Percentiles rank a stretch among this genome's conserved stretches.
Evolutionary conservation across 345 rosid genomes (phyloP).

Genomic region (Angophora floribunda): DNA sequence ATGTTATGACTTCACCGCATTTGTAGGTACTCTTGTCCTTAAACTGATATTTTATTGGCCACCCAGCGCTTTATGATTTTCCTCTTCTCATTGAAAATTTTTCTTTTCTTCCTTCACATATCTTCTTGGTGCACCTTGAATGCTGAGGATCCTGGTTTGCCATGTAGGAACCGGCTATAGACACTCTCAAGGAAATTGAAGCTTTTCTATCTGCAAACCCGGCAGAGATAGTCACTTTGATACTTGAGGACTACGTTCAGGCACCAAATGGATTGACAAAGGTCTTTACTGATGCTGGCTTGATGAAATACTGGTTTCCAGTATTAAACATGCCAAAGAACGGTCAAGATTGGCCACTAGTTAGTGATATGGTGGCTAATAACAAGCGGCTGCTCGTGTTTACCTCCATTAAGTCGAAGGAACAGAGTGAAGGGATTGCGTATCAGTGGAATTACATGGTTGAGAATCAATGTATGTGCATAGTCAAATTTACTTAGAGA

Average conservation of each 20-base stretch:
- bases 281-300: constrained; percentile 45
- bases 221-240: constrained; percentile 45
- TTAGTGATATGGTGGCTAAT: constrained; percentile 49
- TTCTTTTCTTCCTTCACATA: not conserved
- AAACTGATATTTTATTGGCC: not conserved
- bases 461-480: constrained; percentile 52
- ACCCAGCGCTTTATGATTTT: not conserved
- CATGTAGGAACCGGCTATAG: constrained; percentile 49
- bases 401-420: constrained; percentile 48
- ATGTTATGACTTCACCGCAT: constrained; percentile 52
- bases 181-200: constrained; percentile 45
- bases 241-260: constrained; percentile 58
- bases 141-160: not conserved
- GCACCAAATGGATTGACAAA: constrained; percentile 44
- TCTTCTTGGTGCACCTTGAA: not conserved
- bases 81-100: not conserved
- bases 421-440: constrained; percentile 54
- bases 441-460: constrained; percentile 82
- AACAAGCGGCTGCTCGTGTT: constrained; percentile 55
- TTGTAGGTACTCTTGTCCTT: constrained; percentile 20
- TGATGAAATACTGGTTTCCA: constrained; percentile 64
- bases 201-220: constrained; percentile 52
- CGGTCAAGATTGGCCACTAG: constrained; percentile 60
- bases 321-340: constrained; percentile 46
- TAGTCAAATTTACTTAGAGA: not conserved